Evolutionary conservation across 148 eudicot species (phyloP).

Genomic region (Chenopodium formosanum): DNA sequence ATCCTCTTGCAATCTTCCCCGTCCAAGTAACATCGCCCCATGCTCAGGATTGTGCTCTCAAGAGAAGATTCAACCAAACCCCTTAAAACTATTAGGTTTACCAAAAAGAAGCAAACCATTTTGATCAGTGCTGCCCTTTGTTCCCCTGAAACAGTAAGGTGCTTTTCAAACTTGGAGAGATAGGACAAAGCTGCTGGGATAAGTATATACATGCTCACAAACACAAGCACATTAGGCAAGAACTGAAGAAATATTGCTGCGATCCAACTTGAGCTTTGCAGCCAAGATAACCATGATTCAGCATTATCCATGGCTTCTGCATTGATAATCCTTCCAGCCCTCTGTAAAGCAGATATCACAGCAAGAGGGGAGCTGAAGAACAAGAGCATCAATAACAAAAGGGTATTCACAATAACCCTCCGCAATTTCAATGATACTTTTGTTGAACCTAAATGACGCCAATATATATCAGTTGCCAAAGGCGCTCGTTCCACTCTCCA

Average conservation of each 20-base stretch:
- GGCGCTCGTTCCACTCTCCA: conserved; percentile 99
- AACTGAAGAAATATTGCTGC: conserved; percentile 86
- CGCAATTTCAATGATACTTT: conserved; percentile 67
- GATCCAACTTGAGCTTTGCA: conserved; percentile 91
- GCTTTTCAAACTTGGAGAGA: conserved; percentile 86
- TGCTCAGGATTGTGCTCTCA: conserved; percentile 69
- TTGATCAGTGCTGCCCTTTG: conserved; percentile 91
- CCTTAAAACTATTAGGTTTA: conserved; percentile 79
- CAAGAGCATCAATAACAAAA: conserved; percentile 75
- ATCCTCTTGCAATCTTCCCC: conserved; percentile 95
- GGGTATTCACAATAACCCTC: conserved; percentile 74
- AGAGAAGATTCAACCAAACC: conserved; percentile 90
- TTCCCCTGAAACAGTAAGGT: conserved; percentile 85
- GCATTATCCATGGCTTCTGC: conserved; percentile 98
- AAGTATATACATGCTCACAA: conserved; percentile 94
- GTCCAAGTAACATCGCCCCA: conserved; percentile 95
- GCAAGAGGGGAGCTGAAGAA: conserved; percentile 96
- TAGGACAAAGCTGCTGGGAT: conserved; percentile 88
- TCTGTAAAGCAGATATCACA: conserved; percentile 72
- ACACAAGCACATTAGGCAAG: conserved; percentile 91
- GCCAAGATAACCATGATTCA: conserved; percentile 84
- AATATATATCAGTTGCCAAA: conserved; percentile 86
- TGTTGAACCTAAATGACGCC: conserved; percentile 88
- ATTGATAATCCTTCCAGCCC: conserved; percentile 83
- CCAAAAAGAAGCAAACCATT: conserved; percentile 95